These are phyloP conservation scores for Garcia nutans DNA, from an alignment of 345 rosid species.

Conservation along the genomic window DNA sequence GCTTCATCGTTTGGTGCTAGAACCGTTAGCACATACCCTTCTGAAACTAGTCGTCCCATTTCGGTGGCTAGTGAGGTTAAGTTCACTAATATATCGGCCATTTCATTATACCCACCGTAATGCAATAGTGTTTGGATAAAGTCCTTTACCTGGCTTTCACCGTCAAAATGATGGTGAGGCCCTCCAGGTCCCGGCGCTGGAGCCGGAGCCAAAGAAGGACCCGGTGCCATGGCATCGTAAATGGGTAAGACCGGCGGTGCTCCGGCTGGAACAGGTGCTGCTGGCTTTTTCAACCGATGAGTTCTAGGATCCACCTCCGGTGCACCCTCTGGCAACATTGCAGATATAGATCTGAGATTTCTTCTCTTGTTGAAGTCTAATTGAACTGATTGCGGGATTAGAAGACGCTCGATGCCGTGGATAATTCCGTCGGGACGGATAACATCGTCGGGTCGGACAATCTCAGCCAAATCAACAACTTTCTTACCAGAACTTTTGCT, in stretches of 20 bases:
- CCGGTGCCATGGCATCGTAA: conserved; percentile 90
- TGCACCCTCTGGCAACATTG: conserved; percentile 66
- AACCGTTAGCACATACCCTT: conserved; percentile 91
- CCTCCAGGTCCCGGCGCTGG: conserved; percentile 99
- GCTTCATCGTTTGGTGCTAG: conserved; percentile 98
- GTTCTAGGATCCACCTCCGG: conserved; percentile 79
- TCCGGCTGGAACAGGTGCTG: conserved; percentile 57
- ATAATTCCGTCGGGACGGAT: conserved; percentile 74
- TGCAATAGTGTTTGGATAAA: conserved; percentile 85
- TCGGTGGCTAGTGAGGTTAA: conserved; percentile 92
- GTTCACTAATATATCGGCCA: conserved; percentile 96
- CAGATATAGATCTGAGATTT: conserved; percentile 62
- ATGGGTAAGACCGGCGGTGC: conserved; percentile 79
- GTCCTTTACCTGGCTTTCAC: conserved; percentile 88
- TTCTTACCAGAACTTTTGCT: conserved; percentile 34
- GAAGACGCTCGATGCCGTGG: conserved; percentile 62
- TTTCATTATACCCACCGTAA: conserved; percentile 97
- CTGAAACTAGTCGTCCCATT: conserved; percentile 90
- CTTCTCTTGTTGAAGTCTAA: conserved; percentile 70
- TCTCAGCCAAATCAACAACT: conserved; percentile 48
- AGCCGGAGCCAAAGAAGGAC: conserved; percentile 92
- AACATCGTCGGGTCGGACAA: conserved; percentile 53
- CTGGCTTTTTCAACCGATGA: conserved; percentile 62
- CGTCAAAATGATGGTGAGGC: conserved; percentile 75
- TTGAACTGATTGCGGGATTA: conserved; percentile 69